These are phyloP conservation scores for Notholithocarpus densiflorus DNA, from an alignment of 306 rosid genomes.

Conservation along the genomic window DNA sequence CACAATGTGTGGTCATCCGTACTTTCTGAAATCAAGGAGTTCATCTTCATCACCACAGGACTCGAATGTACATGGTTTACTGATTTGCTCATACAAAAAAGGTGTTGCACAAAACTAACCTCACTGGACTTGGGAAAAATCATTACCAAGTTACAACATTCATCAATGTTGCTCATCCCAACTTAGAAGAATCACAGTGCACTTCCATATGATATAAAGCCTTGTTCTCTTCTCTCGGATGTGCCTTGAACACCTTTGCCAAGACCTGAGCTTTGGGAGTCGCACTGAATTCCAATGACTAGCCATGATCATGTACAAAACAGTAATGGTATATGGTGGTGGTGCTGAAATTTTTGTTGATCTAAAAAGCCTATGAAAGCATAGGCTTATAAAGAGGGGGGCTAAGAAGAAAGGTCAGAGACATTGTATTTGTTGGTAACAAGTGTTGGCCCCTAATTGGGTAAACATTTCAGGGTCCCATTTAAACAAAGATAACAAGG, in stretches of 20 bases:
- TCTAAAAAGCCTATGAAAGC: background rate
- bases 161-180: conserved; percentile 37
- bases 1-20: too few relatives aligned
- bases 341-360: background rate
- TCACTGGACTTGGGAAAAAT: too few relatives aligned
- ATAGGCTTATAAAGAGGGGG: conserved; percentile 8
- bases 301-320: conserved; percentile 29
- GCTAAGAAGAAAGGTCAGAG: conserved; percentile 7
- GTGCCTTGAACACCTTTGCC: conserved; percentile 44
- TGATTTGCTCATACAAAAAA: too few relatives aligned
- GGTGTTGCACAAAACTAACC: too few relatives aligned
- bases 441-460: conserved; percentile 33
- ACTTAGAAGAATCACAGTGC: conserved; percentile 51
- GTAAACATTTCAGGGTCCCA: conserved; percentile 13
- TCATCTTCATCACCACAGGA: background rate
- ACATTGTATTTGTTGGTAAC: too few relatives aligned
- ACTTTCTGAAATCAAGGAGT: background rate
- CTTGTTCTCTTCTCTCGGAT: conserved; percentile 47
- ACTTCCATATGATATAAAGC: conserved; percentile 62
- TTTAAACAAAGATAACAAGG: conserved; percentile 27
- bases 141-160: background rate
- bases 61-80: too few relatives aligned
- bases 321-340: background rate
- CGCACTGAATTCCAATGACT: conserved; percentile 22
- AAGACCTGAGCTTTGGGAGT: conserved; percentile 22